Base-by-base conservation (phyloP, 2,329 filamentous ascomycete species). In the Fusarium annulatum region DNA sequence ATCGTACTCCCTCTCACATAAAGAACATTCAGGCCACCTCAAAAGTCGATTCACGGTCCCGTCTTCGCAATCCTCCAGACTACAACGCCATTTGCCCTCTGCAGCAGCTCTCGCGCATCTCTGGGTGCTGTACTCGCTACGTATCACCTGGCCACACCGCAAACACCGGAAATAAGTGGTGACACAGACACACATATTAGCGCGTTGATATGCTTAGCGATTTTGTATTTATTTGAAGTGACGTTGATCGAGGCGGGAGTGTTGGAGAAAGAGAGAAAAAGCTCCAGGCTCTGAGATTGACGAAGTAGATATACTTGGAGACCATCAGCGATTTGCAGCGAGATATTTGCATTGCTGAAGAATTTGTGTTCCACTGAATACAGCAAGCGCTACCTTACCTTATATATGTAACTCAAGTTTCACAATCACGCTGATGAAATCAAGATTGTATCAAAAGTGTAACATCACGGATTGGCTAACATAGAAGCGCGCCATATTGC, bases 251-350 rank as follows among this genome's bases (percentile, higher is more conserved):
- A n/a, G 26, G 11, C 30, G 2, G 3, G 0, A 18, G 6, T 41
- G 8, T 14, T 14, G 51, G 11, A 3, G 14, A 10, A 41, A 9
- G 19, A 14, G 7, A 3, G 6, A 18, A n/a, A 18, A 0, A 0
- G 2, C 14, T n/a, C 34, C 10, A 7, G 15, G 4, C 8, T 10
- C 2, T 28, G 21, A 5, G 8, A 18, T 8, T 30, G 26, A n/a
- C 10, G 51, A 9, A n/a, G 15, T 55, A 41, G 8, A 10, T 55
- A 30, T 42, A n/a, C 23, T 30, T 30, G 26, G 23, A 30, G 26
- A 18, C 2, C 15, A 41, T 30, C 9, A 1, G 51, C 30, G 51
- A 55, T 41, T 28, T 15, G 4, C 23, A 7, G 19, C 2, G 5
- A 30, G 19, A 18, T 7, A 0, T 6, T 8, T 28, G 51, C 5